Evolutionary conservation across 2,329 filamentous ascomycete genomes (phyloP).

Genomic region (Diplodia seriata): DNA sequence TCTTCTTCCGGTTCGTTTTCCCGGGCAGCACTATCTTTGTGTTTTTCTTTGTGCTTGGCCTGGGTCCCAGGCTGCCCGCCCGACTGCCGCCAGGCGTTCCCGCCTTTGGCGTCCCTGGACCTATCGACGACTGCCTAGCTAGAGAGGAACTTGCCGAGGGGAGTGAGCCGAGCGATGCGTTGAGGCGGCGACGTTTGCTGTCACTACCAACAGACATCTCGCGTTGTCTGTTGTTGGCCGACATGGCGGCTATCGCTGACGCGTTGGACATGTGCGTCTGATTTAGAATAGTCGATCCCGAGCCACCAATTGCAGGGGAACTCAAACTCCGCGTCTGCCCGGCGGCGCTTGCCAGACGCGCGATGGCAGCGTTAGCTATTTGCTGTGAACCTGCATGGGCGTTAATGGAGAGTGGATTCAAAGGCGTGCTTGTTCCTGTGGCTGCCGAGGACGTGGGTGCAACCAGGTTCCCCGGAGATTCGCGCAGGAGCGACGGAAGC

Average conservation of each 20-base stretch:
- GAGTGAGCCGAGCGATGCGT: constrained; percentile 59
- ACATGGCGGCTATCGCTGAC: constrained; percentile 35
- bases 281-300: constrained; percentile 22
- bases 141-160: constrained; percentile 61
- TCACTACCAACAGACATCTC: constrained; percentile 63
- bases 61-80: constrained; percentile 66
- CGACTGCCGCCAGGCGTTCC: constrained; percentile 59
- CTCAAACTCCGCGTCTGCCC: constrained; percentile 16
- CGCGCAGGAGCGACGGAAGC: constrained; percentile 64
- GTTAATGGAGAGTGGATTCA: constrained; percentile 64
- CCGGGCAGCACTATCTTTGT: constrained; percentile 64
- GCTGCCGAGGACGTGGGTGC: constrained; percentile 55
- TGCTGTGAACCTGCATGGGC: constrained; percentile 60
- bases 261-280: constrained; percentile 33
- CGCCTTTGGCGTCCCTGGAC: constrained; percentile 66
- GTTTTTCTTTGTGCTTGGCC: constrained; percentile 52
- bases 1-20: constrained; percentile 50
- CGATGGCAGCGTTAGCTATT: constrained; percentile 59
- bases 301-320: constrained; percentile 20
- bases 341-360: constrained; percentile 50
- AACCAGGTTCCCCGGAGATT: constrained; percentile 57
- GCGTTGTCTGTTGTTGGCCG: constrained; percentile 49
- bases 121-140: constrained; percentile 64
- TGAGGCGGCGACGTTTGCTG: constrained; percentile 65
- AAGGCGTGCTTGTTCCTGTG: constrained; percentile 56